Percentiles rank a stretch among this genome's conserved stretches.
phyloP scores from a whole-genome alignment of 1,139 yeast species.

The Hyphopichia wangnamkhiaoensis region DNA sequence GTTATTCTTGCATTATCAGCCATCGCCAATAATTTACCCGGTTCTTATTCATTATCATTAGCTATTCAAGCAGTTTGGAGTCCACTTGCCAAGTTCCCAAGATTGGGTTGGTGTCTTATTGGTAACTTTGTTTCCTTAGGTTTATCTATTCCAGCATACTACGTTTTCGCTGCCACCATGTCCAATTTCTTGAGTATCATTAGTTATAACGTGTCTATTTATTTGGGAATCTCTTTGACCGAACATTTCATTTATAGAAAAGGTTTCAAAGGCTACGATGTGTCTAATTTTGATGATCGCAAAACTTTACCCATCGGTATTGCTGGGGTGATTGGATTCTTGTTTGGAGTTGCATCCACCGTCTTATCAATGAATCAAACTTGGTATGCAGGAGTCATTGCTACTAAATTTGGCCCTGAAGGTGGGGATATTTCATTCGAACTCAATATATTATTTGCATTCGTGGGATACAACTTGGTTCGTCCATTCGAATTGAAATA shows the following conservation, averaged over 20 bases:
- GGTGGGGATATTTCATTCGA: conserved; percentile 33
- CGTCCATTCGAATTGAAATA: conserved; percentile 31
- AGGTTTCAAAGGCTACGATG: conserved; percentile 26
- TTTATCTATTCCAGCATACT: conserved; percentile 33
- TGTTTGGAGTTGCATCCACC: conserved; percentile 29
- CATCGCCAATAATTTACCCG: conserved; percentile 31
- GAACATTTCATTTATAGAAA: conserved; percentile 29
- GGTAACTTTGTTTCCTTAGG: conserved; percentile 31
- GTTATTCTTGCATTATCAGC: conserved; percentile 31
- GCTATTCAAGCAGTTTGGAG: conserved; percentile 32
- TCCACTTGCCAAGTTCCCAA: conserved; percentile 26
- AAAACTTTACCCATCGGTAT: conserved; percentile 26
- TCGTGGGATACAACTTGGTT: conserved; percentile 23
- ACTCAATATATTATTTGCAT: conserved; percentile 24
- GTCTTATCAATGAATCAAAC: conserved; percentile 31
- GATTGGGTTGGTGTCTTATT: conserved; percentile 31
- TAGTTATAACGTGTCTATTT: conserved; percentile 31
- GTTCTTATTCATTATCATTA: conserved; percentile 29
- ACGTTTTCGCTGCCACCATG: conserved; percentile 29
- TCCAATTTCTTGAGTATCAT: conserved; percentile 31
- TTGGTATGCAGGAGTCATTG: conserved; percentile 31
- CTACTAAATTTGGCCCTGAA: conserved; percentile 18
- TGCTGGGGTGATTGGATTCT: conserved; percentile 27
- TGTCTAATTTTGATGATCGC: conserved; percentile 20
- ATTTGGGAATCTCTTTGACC: conserved; percentile 25